Evolutionary conservation across 2,329 filamentous ascomycete genomes (phyloP).

Genomic region (Cladosporium sp.): DNA sequence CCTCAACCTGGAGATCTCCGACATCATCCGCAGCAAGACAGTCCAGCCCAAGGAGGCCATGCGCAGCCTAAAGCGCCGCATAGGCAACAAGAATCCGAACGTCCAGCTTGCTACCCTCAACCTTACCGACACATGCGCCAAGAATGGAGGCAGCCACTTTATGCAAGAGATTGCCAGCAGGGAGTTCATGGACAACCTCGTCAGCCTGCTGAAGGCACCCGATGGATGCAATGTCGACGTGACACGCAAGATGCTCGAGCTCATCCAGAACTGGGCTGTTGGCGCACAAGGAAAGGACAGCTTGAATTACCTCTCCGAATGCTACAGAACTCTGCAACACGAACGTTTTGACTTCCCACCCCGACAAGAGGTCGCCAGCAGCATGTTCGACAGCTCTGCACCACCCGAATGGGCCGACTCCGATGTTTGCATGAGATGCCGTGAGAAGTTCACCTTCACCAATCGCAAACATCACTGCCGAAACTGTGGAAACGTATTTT

Average conservation of each 20-base stretch:
- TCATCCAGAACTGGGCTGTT: conserved; percentile 90
- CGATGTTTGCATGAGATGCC: conserved; percentile 97
- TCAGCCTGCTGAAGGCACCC: conserved; percentile 81
- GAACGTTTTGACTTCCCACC: conserved; percentile 92
- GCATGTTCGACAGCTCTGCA: conserved; percentile 97
- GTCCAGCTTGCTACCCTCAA: conserved; percentile 93
- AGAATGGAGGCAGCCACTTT: conserved; percentile 96
- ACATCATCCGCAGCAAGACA: conserved; percentile 94
- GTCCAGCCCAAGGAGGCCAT: conserved; percentile 98
- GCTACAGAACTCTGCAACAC: conserved; percentile 76
- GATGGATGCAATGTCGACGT: conserved; percentile 67
- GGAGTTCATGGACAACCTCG: conserved; percentile 97
- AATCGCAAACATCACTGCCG: conserved; percentile 98
- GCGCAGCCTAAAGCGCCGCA: conserved; percentile 89
- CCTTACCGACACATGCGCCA: conserved; percentile 96
- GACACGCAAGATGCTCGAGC: conserved; percentile 83
- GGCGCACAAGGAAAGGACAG: conserved; percentile 84
- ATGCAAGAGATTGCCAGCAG: conserved; percentile 91
- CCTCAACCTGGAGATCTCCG: conserved; percentile 95
- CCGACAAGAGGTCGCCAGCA: conserved; percentile 81
- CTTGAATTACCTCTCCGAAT: conserved; percentile 81
- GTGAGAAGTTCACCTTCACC: conserved; percentile 93
- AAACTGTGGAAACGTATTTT: conserved; percentile 97
- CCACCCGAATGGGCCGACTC: conserved; percentile 97
- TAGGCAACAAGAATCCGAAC: conserved; percentile 97